Evolutionary conservation across 495 filamentous ascomycete species (phyloP), one percentile per base, ranked within the genome.

Genomic region (Penicillium psychrofluorescens): DNA sequence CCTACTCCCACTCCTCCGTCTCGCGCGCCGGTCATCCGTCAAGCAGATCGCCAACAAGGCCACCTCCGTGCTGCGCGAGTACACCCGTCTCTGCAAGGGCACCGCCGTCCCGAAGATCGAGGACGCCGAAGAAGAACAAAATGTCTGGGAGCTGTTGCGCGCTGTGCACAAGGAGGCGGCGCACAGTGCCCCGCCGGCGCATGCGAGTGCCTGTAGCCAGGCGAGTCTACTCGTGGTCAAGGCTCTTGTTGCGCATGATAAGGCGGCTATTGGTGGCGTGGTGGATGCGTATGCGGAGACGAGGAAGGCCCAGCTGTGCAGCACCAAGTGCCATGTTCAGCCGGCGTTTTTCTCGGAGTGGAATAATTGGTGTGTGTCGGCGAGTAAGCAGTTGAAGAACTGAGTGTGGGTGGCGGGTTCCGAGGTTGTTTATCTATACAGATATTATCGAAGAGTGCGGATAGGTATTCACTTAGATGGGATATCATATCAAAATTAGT

Each of bases 21-120:
- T 78, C 8, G 71, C 77, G 3, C 71, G 83, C 22, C 74, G 64
- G 2, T 87, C 87, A 0, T 78, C 72, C 10, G 80, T 78, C 45
- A 87, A 87, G 58, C 74, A 83, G 36, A 74, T 95, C 29, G 74
- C 80, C 6, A 81, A 84, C 30, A 90, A 86, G 56, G 84, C 86
- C 0, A 77, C 73, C 48, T 67, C 70, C 4, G 73, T 88, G 14
- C 71, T 98, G 31, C 73, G 76, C 31, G 72, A 77, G 46, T 87
- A 86, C 60, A 76, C 82, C n/a, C 85, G 83, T 53, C 59, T 76
- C 8, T 78, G 80, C 53, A 89, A 84, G 68, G 71, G 75, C 27
- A 64, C 67, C 29, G 61, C 66, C 0, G 56, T 77, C 1, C 72
- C 74, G 1, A 44, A 56, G n/a, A 50, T 68, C 35, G 66, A 71